Evolutionary conservation across 164 flowering plant species (phyloP).

Genomic region (Tetracentron sinense): DNA sequence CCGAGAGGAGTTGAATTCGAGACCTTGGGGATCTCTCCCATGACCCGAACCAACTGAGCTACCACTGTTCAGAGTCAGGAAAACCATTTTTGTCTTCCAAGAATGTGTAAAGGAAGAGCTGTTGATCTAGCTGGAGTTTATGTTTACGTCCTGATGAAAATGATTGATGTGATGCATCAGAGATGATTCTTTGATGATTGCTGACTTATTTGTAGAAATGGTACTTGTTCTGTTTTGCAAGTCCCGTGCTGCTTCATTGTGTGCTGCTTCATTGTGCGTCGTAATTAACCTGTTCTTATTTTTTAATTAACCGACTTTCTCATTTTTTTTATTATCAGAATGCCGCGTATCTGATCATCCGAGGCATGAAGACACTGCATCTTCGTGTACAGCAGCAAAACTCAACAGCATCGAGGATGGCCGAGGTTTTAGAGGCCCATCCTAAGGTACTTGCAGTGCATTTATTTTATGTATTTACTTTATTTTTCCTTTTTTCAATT

Average conservation of each 20-base stretch:
- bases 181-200: neutral
- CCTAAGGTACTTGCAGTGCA: slow-evolving; percentile 65
- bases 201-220: neutral
- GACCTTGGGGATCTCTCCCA: no score
- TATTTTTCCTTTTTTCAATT: neutral
- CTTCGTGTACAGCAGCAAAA: slow-evolving; percentile 98
- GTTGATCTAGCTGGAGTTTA: neutral
- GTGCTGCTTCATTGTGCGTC: no score
- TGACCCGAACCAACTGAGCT: no score
- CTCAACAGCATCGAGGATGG: slow-evolving; percentile 85
- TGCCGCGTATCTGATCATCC: slow-evolving; percentile 87
- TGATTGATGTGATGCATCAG: neutral
- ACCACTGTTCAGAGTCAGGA: no score
- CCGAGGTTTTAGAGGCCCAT: slow-evolving; percentile 97
- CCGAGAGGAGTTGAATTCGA: no score
- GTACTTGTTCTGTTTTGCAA: no score
- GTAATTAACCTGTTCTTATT: no score
- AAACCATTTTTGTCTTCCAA: no score
- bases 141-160: neutral
- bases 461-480: neutral
- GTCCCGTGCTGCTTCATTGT: no score
- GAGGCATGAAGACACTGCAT: slow-evolving; percentile 99
- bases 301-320: no score
- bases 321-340: slow-evolving; percentile 43
- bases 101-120: neutral